Evolutionary conservation across 2,329 filamentous ascomycete species (phyloP), one percentile per base, ranked within the genome.

Genomic region (Paecilomyces variotii): DNA sequence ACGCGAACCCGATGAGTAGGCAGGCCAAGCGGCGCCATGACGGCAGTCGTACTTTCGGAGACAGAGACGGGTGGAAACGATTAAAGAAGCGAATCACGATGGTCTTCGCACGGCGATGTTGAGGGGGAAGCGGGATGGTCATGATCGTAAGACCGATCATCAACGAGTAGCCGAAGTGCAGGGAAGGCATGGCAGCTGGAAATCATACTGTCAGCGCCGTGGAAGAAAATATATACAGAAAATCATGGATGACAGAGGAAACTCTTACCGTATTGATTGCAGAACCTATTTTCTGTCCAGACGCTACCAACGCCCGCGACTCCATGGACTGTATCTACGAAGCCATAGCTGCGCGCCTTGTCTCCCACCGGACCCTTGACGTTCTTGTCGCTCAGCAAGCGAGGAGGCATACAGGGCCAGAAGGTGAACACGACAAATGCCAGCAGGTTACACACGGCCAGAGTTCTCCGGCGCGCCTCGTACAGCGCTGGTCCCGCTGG

Each of bases 141-240:
- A 84, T 82, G 59, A 90, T 80, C 3, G 87, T 90, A 11, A 90
- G 73, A 6, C 87, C 87, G 67, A 90, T 85, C 65, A 90, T 81
- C 30, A 90, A 81, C 2, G 86, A 87, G 74, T 90, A 90, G 2
- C 87, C 87, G 67, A 90, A 90, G 70, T 90, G 87, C 14, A 90
- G 79, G 0, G 85, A 88, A 0, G 87, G 87, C 87, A 90, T 90
- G 6, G 87, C 87, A 57, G 85, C 84, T 85, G 54, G 19, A 60
- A 55, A 50, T 26, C 14, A 30, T 32, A 25, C 10, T 45, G 24
- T 51, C 25, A 54, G 53, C 54, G 35, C 2, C 24, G 28, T 25
- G 14, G 54, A 49, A 1, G 6, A 34, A 2, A 34, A 12, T 3
- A 34, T 34, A 11, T 34, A 34, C 32, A 10, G 32, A 34, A 45